A percentile compares a stretch with the other conserved stretches of the same genome.
Evolutionary conservation across 345 rosid genomes (phyloP).

Genomic region (Lepidium didymum): DNA sequence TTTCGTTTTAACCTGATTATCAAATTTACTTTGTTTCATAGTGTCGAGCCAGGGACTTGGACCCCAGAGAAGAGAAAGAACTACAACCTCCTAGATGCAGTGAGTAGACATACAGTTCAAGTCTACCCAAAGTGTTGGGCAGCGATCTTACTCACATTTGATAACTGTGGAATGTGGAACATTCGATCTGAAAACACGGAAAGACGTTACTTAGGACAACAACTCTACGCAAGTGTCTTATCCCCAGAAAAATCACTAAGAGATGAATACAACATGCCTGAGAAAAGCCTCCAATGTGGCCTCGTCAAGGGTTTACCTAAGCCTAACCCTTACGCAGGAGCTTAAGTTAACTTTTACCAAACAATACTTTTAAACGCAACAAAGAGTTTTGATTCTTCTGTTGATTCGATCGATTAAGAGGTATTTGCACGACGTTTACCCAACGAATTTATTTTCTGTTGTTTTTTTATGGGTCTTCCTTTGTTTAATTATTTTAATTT

Average conservation of each 20-base stretch:
- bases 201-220: conserved; percentile 67
- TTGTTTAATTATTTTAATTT: neutral
- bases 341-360: conserved; percentile 16
- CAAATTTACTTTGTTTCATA: conserved; percentile 15
- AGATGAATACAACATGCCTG: conserved; percentile 84
- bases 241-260: conserved; percentile 69
- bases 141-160: conserved; percentile 70
- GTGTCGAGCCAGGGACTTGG: conserved; percentile 80
- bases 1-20: neutral
- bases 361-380: neutral
- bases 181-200: conserved; percentile 60
- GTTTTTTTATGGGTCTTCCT: neutral
- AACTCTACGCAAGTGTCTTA: conserved; percentile 57
- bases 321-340: conserved; percentile 61
- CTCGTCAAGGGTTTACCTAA: conserved; percentile 35
- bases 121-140: conserved; percentile 90
- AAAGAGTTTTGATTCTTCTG: conserved; percentile 20
- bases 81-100: conserved; percentile 79
- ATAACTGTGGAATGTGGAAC: conserved; percentile 96
- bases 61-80: conserved; percentile 66
- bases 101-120: conserved; percentile 74
- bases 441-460: conserved; percentile 1
- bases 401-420: conserved; percentile 10
- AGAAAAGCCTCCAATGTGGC: conserved; percentile 52
- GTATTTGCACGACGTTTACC: conserved; percentile 6